Evolutionary conservation across 306 rosid genomes (phyloP), one percentile per base, ranked within the genome.

Genomic region (Sophora flavescens): DNA sequence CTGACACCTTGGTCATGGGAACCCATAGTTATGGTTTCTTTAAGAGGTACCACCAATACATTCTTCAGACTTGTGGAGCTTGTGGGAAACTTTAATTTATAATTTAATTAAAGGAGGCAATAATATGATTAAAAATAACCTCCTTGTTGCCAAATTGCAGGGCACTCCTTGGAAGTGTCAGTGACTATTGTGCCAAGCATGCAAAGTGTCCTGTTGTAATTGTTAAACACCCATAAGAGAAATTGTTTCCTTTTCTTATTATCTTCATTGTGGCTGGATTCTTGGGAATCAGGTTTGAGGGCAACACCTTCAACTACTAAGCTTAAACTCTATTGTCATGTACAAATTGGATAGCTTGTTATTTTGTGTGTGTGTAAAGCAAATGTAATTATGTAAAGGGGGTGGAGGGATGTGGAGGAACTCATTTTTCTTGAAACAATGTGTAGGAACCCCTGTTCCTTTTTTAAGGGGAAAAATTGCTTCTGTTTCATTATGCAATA

Each of bases 1-100:
- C 85, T 18, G 97, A 93, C 78, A 87, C 88, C 22, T 87, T 90
- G 78, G 97, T 93, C 8, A 84, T 90, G 92, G 97, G 97, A 77
- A 86, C 90, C 84, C 96, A 93, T 74, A 88, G 93, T 4, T 89
- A 90, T 84, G 96, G 96, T 54, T 87, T 87, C 87, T 80, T 93
- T 17, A 89, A 87, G 88, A 92, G 96, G 97, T 90, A 72, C 18
- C 9, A 2, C 35, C n/a, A n/a, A 12, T 47, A 63, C 44, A 11
- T 59, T 66, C 22, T 51, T 78, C 14, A 22, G 33, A 60, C 6
- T 5, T 52, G 1, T 1, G 67, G 67, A 6, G 17, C n/a, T 16
- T 16, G 3, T 16, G 1, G 32, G n/a, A 0, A 63, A 22, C 3
- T 62, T 62, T 63, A 63, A 26, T 47, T 2, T 4, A 4, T 15